Base-by-base conservation (phyloP, 768 basidiomycete species). In the Collybia sordida region DNA sequence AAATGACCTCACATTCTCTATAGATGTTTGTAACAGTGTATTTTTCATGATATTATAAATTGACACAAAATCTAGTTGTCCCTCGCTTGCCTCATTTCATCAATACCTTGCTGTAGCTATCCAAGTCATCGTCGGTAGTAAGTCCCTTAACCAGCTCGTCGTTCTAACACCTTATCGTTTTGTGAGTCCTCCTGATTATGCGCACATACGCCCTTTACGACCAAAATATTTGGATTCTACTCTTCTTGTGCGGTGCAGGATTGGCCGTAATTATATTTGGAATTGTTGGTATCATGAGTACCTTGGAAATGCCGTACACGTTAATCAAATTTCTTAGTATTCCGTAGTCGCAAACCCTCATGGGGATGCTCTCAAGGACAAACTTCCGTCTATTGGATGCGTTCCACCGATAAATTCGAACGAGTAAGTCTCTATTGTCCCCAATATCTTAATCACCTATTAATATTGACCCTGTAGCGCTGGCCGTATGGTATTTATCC, bases 191-290 rank as follows among this genome's bases (percentile, higher is more conserved):
- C 25, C 64, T 73, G 8, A 68, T 72, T 17, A 63, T 72, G 53
- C 58, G 75, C 17, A 73, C 71, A 4, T 69, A 72, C 48, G 75
- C 74, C 19, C 62, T 77, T 0, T 77, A 74, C 45, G 64, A 59
- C 5, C 65, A 67, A 6, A 65, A 42, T 39, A 53, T 57, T 6
- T 44, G 44, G 17, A 53, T 72, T 8, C 64, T 76, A 1, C 34
- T 56, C 0, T 47, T 68, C 15, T 55, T 69, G 8, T 50, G 61
- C 24, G 28, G 51, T 27, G 52, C 65, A 2, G 66, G 62, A 0
- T 42, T 66, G 18, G 57, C 54, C 4, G 66, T 64, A 8, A 59
- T 71, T 35, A 50, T 31, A 4, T 60, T 65, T 37, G 72, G 68
- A 15, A 50, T 54, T 31, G 66, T 67, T 23, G 51, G 62, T 19